Conservation (phyloP, 2,329 filamentous ascomycete species). For the Diaporthe australafricana region DNA sequence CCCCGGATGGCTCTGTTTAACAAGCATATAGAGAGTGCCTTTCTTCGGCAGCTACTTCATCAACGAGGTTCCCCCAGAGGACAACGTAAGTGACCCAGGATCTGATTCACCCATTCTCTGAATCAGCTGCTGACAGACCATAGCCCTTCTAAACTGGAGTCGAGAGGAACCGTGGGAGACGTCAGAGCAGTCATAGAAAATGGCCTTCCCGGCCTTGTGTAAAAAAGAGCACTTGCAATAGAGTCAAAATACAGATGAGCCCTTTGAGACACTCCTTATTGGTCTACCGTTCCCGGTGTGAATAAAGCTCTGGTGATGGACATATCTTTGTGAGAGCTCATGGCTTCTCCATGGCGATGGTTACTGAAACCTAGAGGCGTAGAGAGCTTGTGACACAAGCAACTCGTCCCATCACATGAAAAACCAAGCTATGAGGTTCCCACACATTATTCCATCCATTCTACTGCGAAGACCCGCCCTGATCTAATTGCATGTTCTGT, state of each 20-base stretch:
- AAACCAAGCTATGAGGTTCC: background rate
- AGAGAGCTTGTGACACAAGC: background rate
- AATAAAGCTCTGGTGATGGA: background rate
- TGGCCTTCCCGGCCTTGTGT: slow-evolving; percentile 24
- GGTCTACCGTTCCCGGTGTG: background rate
- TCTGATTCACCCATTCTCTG: too few species aligned
- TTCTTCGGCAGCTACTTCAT: slow-evolving; percentile 62
- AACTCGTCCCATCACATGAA: background rate
- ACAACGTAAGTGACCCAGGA: slow-evolving; percentile 66
- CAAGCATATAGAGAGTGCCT: slow-evolving; percentile 62
- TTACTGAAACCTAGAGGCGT: background rate
- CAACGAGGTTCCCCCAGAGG: slow-evolving; percentile 67
- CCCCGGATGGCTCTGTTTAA: slow-evolving; percentile 40
- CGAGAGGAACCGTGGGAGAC: background rate
- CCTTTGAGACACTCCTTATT: background rate
- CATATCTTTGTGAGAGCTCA: background rate
- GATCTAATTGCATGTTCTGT: background rate
- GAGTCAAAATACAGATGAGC: slow-evolving; percentile 13
- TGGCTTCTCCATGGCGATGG: background rate
- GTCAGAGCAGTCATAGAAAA: slow-evolving; percentile 41
- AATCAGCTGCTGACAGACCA: background rate
- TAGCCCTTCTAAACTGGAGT: slow-evolving; percentile 38
- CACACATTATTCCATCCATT: too few species aligned
- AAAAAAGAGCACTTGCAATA: slow-evolving; percentile 34
- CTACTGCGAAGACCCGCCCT: too few species aligned